Evolutionary conservation across 1,284 basidiomycete genomes (phyloP).

Genomic region (Malassezia dermatis): DNA sequence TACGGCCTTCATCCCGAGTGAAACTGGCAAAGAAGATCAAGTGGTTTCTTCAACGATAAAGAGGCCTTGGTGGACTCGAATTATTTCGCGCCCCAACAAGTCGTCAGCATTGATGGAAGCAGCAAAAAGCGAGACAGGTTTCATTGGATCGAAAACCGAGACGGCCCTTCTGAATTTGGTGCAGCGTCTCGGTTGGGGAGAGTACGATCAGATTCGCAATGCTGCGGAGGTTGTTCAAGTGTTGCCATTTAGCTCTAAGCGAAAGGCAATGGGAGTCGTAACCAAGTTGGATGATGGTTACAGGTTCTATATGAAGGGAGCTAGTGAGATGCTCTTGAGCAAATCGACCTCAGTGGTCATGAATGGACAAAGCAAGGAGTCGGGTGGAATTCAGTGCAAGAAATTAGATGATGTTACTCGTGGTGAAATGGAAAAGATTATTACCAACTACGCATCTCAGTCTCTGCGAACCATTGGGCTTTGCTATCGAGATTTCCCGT

Average conservation of each 20-base stretch:
- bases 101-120: conserved; percentile 12
- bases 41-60: conserved; percentile 12
- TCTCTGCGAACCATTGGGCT: conserved; percentile 82
- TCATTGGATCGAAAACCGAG: conserved; percentile 93
- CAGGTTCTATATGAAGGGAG: conserved; percentile 80
- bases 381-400: not conserved
- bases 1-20: conserved; percentile 72
- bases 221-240: conserved; percentile 66
- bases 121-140: conserved; percentile 43
- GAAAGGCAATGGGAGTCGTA: conserved; percentile 93
- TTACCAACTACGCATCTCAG: conserved; percentile 94
- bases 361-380: not conserved
- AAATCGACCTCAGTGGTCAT: not conserved
- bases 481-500: conserved; percentile 75
- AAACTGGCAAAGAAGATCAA: conserved; percentile 48
- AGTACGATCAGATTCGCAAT: conserved; percentile 64
- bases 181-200: conserved; percentile 70
- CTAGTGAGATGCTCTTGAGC: conserved; percentile 67
- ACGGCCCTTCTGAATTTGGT: conserved; percentile 81
- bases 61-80: not conserved
- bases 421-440: conserved; percentile 75
- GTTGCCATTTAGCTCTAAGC: conserved; percentile 87
- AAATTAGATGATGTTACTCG: conserved; percentile 13
- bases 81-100: conserved; percentile 11
- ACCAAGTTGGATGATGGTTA: conserved; percentile 57